phyloP scores from a whole-genome alignment of 2,329 filamentous ascomycete genomes.

The Celoporthe dispersa region DNA sequence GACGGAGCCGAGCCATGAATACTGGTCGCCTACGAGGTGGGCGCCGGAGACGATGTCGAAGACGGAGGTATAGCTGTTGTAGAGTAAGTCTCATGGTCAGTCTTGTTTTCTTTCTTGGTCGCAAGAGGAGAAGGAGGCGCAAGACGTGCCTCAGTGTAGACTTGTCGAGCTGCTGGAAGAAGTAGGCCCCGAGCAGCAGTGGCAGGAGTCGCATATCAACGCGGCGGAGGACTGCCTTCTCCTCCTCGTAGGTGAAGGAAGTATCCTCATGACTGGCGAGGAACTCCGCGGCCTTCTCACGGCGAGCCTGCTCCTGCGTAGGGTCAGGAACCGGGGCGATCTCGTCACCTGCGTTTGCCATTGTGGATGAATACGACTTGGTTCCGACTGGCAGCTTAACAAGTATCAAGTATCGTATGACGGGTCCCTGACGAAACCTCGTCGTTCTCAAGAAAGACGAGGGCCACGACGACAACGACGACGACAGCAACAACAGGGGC shows the following conservation, averaged over 20 bases:
- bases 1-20: constrained; percentile 65
- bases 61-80: constrained; percentile 48
- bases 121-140: constrained; percentile 6
- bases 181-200: constrained; percentile 59
- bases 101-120: constrained; percentile 30
- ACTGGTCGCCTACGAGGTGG: constrained; percentile 50
- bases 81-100: not conserved
- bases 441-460: not conserved
- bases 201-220: constrained; percentile 56
- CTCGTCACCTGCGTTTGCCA: constrained; percentile 24
- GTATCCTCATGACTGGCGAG: constrained; percentile 45
- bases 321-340: constrained; percentile 34
- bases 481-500: not conserved
- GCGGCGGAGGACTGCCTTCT: constrained; percentile 48
- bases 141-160: constrained; percentile 40
- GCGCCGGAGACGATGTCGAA: constrained; percentile 54
- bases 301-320: constrained; percentile 36
- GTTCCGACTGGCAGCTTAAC: not conserved
- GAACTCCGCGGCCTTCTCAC: constrained; percentile 48
- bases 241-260: constrained; percentile 54
- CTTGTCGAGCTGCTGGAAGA: constrained; percentile 62
- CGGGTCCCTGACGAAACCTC: not conserved
- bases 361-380: not conserved
- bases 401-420: not conserved
- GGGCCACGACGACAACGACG: not conserved